Conservation (phyloP, 257 asterid species). For the Fraxinus quadrangulata region DNA sequence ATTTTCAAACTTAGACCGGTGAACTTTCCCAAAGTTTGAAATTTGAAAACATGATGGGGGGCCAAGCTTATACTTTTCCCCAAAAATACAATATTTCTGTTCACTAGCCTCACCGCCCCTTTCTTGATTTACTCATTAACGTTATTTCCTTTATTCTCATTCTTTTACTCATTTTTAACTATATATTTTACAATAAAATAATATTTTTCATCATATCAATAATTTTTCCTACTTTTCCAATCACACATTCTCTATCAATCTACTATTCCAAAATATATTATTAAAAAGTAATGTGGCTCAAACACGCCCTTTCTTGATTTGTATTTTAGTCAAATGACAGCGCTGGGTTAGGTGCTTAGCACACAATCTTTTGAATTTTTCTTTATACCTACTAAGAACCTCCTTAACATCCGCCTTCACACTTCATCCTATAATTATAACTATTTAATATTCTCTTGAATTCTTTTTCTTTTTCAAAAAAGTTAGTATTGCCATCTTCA, state of each 20-base stretch:
- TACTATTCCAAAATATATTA: too few relatives aligned
- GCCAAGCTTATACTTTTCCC: neutral
- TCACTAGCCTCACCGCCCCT: neutral
- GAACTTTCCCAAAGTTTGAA: slow-evolving; percentile 34
- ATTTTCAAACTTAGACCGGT: slow-evolving; percentile 19
- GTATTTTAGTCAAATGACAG: slow-evolving; percentile 21
- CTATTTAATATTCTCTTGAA: neutral
- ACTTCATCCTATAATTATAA: neutral
- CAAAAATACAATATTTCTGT: neutral
- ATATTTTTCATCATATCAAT: too few relatives aligned
- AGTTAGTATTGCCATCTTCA: neutral
- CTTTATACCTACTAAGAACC: slow-evolving; percentile 31
- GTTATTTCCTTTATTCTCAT: too few relatives aligned
- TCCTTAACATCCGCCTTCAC: slow-evolving; percentile 17
- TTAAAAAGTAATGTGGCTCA: too few relatives aligned
- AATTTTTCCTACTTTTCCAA: too few relatives aligned
- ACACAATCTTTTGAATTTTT: slow-evolving; percentile 33
- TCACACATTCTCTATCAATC: too few relatives aligned
- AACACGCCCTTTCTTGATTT: too few relatives aligned
- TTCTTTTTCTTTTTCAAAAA: slow-evolving; percentile 1
- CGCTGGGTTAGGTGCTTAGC: slow-evolving; percentile 36
- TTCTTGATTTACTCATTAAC: neutral
- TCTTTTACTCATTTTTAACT: too few relatives aligned
- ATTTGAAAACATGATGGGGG: neutral
- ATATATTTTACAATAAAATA: too few relatives aligned